These are phyloP conservation scores for Trichophyton equinum DNA, from an alignment of 2,329 filamentous ascomycete genomes.

Conservation along the genomic window DNA sequence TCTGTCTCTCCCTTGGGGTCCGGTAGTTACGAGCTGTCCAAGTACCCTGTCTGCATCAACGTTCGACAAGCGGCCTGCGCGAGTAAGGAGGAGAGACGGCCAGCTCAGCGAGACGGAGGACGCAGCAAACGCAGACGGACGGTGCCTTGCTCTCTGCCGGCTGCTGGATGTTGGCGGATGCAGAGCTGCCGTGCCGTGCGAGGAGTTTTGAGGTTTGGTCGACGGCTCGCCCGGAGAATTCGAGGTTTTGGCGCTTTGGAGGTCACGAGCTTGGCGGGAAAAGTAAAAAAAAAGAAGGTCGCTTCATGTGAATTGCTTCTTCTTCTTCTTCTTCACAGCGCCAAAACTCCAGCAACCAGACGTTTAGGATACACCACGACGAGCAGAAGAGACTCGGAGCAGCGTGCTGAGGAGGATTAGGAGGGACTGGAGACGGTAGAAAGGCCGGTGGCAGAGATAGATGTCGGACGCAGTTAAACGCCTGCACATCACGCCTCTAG, in stretches of 20 bases:
- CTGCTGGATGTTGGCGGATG: not conserved
- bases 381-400: too few relatives aligned
- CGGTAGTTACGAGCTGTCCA: too few relatives aligned
- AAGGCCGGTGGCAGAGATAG: not conserved
- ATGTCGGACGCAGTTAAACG: constrained; percentile 35
- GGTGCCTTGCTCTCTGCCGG: too few relatives aligned
- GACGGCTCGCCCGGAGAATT: not conserved
- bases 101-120: not conserved
- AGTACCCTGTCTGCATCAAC: not conserved
- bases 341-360: not conserved
- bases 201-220: not conserved
- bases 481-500: constrained; percentile 82
- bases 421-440: not conserved
- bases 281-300: not conserved
- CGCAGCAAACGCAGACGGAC: not conserved
- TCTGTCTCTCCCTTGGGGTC: too few relatives aligned
- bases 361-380: not conserved
- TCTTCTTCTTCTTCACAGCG: too few relatives aligned
- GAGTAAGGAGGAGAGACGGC: not conserved
- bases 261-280: constrained; percentile 2
- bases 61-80: constrained; percentile 2
- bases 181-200: not conserved
- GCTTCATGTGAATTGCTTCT: not conserved
- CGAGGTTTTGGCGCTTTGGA: not conserved
- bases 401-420: too few relatives aligned